Conservation (phyloP, 2,329 filamentous ascomycete species). For the Penicillium sp. region DNA sequence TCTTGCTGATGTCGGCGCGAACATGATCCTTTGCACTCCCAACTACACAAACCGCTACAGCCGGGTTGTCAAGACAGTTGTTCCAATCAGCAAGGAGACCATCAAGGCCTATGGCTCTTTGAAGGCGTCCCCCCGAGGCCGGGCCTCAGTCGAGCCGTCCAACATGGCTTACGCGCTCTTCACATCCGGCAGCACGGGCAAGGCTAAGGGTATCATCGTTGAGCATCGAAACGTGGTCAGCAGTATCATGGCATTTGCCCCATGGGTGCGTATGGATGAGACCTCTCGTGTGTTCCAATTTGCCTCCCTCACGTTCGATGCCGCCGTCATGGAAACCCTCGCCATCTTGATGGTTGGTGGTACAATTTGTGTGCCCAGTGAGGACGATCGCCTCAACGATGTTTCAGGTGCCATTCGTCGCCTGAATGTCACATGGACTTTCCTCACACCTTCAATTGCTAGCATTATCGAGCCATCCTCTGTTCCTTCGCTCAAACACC, state of each 20-base stretch:
- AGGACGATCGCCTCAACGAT: constrained; percentile 50
- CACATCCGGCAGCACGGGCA: constrained; percentile 41
- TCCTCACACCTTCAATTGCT: constrained; percentile 49
- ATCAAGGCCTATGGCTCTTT: constrained; percentile 30
- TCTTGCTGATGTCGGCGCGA: constrained; percentile 31
- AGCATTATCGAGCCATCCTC: constrained; percentile 42
- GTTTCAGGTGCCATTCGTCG: constrained; percentile 49
- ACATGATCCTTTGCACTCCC: constrained; percentile 36
- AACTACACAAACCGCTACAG: constrained; percentile 32
- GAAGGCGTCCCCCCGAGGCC: constrained; percentile 5
- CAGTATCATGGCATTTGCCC: constrained; percentile 33
- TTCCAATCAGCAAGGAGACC: constrained; percentile 35
- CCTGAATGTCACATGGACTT: constrained; percentile 52
- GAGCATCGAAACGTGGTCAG: constrained; percentile 37
- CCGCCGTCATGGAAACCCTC: constrained; percentile 43
- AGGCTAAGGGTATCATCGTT: constrained; percentile 40
- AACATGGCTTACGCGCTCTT: constrained; percentile 39
- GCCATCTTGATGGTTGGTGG: constrained; percentile 45
- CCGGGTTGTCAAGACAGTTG: constrained; percentile 30
- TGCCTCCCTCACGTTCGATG: constrained; percentile 50
- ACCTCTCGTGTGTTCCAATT: constrained; percentile 44
- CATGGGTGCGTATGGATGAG: constrained; percentile 26
- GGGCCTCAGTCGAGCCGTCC: constrained; percentile 17
- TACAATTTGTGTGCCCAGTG: constrained; percentile 50
- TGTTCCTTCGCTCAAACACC: constrained; percentile 44